Conservation (phyloP, 2,329 filamentous ascomycete genomes). For the Fusarium pseudograminearum region DNA sequence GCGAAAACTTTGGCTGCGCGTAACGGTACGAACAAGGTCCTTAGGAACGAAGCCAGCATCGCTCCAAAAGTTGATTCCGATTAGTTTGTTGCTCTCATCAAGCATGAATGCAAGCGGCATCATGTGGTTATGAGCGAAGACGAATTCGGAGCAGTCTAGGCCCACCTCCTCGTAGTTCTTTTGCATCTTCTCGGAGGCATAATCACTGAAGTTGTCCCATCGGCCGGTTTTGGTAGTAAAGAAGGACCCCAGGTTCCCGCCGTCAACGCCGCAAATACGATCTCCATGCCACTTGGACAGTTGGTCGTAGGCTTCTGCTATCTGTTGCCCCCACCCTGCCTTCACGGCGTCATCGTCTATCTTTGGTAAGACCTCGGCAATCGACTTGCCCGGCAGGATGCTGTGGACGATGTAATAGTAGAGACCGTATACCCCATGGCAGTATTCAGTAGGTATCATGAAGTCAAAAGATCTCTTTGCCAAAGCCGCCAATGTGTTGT, state of each 20-base stretch:
- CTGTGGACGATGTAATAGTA: background rate
- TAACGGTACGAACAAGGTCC: background rate
- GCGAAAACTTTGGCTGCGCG: rapidly evolving
- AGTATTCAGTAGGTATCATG: background rate
- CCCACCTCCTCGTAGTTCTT: background rate
- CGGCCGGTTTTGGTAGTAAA: no score
- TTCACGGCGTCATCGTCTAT: background rate
- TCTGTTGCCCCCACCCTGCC: background rate
- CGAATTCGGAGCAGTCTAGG: background rate
- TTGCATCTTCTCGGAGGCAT: background rate
- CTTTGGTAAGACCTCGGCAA: background rate
- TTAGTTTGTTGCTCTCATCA: background rate
- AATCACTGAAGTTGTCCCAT: rapidly evolving
- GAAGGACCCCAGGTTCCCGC: background rate
- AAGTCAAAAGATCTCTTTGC: background rate
- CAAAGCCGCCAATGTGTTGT: background rate
- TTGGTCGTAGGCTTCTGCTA: background rate
- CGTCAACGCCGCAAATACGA: background rate
- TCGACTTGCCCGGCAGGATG: background rate
- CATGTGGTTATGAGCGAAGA: background rate
- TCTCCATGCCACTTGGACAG: background rate
- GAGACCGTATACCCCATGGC: background rate
- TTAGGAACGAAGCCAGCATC: background rate
- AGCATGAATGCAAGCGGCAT: background rate
- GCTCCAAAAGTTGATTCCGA: background rate